Conservation (phyloP, 1,139 yeast species). For the Kluyveromyces sp. region DNA sequence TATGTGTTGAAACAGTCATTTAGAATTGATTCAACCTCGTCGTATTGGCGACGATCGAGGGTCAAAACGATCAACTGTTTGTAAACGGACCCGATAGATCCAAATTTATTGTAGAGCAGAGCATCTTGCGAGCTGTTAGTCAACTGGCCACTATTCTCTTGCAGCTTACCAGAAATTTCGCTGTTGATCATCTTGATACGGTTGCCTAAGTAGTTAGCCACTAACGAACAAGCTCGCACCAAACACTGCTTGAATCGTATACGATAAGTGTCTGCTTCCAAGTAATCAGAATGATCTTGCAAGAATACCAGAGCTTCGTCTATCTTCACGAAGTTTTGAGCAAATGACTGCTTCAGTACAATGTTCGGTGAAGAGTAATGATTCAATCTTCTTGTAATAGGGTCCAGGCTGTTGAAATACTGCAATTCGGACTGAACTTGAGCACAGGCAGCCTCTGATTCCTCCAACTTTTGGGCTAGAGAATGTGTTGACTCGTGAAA, state of each 20-base stretch:
- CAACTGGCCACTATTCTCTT: slow-evolving; percentile 24
- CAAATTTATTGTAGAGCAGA: slow-evolving; percentile 55
- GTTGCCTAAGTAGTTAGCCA: slow-evolving; percentile 57
- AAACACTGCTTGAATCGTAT: slow-evolving; percentile 77
- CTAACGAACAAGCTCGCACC: slow-evolving; percentile 72
- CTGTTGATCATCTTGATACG: slow-evolving; percentile 45
- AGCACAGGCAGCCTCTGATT: slow-evolving; percentile 34
- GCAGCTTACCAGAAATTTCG: slow-evolving; percentile 36
- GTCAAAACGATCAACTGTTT: slow-evolving; percentile 46
- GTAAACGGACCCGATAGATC: slow-evolving; percentile 38
- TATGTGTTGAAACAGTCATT: slow-evolving; percentile 58
- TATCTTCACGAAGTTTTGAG: slow-evolving; percentile 46
- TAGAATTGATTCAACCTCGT: slow-evolving; percentile 47
- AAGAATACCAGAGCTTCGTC: slow-evolving; percentile 53
- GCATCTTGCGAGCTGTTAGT: slow-evolving; percentile 44
- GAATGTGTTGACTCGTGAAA: slow-evolving; percentile 3
- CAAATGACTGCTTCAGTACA: slow-evolving; percentile 52
- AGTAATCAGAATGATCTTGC: slow-evolving; percentile 44
- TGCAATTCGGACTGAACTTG: slow-evolving; percentile 49
- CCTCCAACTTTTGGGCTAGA: slow-evolving; percentile 2
- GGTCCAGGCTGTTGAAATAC: slow-evolving; percentile 64
- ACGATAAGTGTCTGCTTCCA: slow-evolving; percentile 63
- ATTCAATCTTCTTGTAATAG: slow-evolving; percentile 61
- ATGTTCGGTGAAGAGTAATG: slow-evolving; percentile 46
- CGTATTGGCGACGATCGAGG: slow-evolving; percentile 39